Percentiles rank a stretch among this genome's conserved stretches.
These are phyloP conservation scores for Ilyonectria robusta DNA, from an alignment of 2,329 filamentous ascomycete species.

Conservation along the genomic window DNA sequence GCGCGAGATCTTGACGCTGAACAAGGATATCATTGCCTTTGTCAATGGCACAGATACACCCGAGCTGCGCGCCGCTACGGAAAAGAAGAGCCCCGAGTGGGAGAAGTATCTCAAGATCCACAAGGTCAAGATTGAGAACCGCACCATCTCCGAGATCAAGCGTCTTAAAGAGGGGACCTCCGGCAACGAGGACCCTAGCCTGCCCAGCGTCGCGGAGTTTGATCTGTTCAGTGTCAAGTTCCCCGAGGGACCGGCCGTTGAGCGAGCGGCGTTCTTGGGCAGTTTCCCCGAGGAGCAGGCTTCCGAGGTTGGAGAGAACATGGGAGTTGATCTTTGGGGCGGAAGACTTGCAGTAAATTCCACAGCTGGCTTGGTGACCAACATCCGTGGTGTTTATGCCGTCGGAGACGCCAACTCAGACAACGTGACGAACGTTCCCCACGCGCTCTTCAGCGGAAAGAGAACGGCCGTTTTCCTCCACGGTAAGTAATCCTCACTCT, in stretches of 20 bases:
- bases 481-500: conserved; percentile 57
- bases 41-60: conserved; percentile 72
- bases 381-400: conserved; percentile 68
- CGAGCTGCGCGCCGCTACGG: conserved; percentile 55
- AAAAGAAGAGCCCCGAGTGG: conserved; percentile 62
- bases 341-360: conserved; percentile 60
- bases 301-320: conserved; percentile 61
- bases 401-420: conserved; percentile 73
- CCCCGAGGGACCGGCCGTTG: conserved; percentile 57
- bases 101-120: conserved; percentile 63
- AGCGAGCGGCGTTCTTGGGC: conserved; percentile 67
- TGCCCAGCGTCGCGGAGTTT: conserved; percentile 62
- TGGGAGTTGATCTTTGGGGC: conserved; percentile 62
- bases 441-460: conserved; percentile 73
- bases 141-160: conserved; percentile 64
- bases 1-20: conserved; percentile 68
- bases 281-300: conserved; percentile 63
- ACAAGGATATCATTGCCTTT: conserved; percentile 69
- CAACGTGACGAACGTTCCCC: conserved; percentile 72
- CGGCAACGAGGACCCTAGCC: conserved; percentile 55
- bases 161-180: conserved; percentile 60
- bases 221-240: conserved; percentile 71
- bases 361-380: conserved; percentile 64
- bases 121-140: conserved; percentile 69
- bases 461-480: conserved; percentile 70